Conservation (phyloP, 148 eudicot species). For the Chenopodium album region DNA sequence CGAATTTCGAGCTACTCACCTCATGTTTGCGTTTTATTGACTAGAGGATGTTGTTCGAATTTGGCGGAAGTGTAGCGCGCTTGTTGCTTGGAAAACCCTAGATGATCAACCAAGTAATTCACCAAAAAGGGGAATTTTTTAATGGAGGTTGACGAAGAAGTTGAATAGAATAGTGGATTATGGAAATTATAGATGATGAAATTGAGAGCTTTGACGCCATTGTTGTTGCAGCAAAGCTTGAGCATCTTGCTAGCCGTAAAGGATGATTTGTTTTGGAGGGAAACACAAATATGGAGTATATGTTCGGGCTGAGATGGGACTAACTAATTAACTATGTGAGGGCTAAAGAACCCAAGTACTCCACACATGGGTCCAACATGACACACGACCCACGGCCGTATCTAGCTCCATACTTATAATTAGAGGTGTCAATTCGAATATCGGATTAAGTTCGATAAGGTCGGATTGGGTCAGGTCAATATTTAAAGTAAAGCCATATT, state of each 20-base stretch:
- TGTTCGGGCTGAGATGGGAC: too few relatives aligned
- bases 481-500: too few relatives aligned
- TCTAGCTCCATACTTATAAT: too few relatives aligned
- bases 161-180: not conserved
- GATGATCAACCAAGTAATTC: slow-evolving; percentile 18
- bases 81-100: slow-evolving; percentile 29
- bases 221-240: not conserved
- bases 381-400: too few relatives aligned
- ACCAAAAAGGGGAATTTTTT: not conserved
- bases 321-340: too few relatives aligned
- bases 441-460: too few relatives aligned
- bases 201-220: not conserved
- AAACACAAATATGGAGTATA: not conserved
- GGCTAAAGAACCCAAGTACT: too few relatives aligned
- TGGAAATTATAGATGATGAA: not conserved
- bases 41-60: not conserved
- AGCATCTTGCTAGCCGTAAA: not conserved
- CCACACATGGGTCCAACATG: too few relatives aligned
- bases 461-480: too few relatives aligned
- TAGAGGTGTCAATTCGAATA: too few relatives aligned
- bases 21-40: not conserved
- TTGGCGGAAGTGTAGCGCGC: slow-evolving; percentile 28
- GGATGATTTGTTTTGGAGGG: not conserved
- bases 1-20: slow-evolving; percentile 25
- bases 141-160: not conserved